phyloP scores from a whole-genome alignment of 352 stramenopile genomes.

The Plasmopara halstedii region DNA sequence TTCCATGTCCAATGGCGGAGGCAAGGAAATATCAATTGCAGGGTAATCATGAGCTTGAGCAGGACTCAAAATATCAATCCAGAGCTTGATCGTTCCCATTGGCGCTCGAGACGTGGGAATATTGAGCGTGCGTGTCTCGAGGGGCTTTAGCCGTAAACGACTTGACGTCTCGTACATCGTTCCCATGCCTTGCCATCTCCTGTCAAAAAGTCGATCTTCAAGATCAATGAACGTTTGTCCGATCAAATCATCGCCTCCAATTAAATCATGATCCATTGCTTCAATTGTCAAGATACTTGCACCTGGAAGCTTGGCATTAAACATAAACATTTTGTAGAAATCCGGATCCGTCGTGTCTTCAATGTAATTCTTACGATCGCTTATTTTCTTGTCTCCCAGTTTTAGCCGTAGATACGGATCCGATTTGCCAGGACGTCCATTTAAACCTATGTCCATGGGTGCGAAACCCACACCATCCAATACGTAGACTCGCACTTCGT shows the following conservation, averaged over 20 bases:
- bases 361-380: slow-evolving; percentile 88
- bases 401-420: slow-evolving; percentile 84
- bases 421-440: slow-evolving; percentile 74
- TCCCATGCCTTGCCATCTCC: slow-evolving; percentile 80
- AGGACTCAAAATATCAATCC: slow-evolving; percentile 87
- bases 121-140: slow-evolving; percentile 79
- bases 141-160: slow-evolving; percentile 57
- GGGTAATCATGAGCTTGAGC: slow-evolving; percentile 72
- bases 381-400: slow-evolving; percentile 80
- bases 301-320: slow-evolving; percentile 82
- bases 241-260: slow-evolving; percentile 89
- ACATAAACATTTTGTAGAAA: slow-evolving; percentile 88
- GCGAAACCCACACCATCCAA: slow-evolving; percentile 80
- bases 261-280: slow-evolving; percentile 86
- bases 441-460: slow-evolving; percentile 82
- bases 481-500: slow-evolving; percentile 84
- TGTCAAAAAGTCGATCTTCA: slow-evolving; percentile 90
- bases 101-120: slow-evolving; percentile 77
- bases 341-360: slow-evolving; percentile 81
- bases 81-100: slow-evolving; percentile 82
- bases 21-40: slow-evolving; percentile 77
- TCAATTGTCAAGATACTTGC: slow-evolving; percentile 83
- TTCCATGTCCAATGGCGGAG: slow-evolving; percentile 81
- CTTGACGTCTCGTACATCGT: slow-evolving; percentile 77
- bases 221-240: slow-evolving; percentile 90